phyloP scores from a whole-genome alignment of 495 filamentous ascomycete species.

The Hypoxylon rickii region DNA sequence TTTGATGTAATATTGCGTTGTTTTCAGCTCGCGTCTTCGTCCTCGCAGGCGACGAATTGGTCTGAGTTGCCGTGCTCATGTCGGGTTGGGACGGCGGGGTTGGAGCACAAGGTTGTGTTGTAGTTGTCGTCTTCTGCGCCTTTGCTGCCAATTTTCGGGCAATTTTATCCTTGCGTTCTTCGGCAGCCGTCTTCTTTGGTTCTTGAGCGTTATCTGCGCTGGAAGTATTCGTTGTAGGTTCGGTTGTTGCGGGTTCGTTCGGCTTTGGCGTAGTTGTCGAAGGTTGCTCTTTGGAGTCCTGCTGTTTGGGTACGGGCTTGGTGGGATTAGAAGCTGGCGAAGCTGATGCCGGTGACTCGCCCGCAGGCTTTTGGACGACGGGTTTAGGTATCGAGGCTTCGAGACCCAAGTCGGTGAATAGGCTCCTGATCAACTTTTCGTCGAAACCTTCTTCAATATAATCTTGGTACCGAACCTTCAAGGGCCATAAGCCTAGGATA shows the following conservation, averaged over 20 bases:
- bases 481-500: slow-evolving; percentile 63
- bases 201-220: slow-evolving; percentile 24
- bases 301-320: slow-evolving; percentile 11
- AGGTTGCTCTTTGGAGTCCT: slow-evolving; percentile 1
- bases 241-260: slow-evolving; percentile 8
- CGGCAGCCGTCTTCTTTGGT: slow-evolving; percentile 49
- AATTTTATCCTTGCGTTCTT: slow-evolving; percentile 78
- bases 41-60: slow-evolving; percentile 31
- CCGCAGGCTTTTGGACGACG: slow-evolving; percentile 2
- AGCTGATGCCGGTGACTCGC: background rate
- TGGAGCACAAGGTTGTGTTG: slow-evolving; percentile 14
- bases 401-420: slow-evolving; percentile 71
- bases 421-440: slow-evolving; percentile 58
- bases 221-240: slow-evolving; percentile 10
- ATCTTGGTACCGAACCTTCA: slow-evolving; percentile 68
- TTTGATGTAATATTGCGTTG: slow-evolving; percentile 50
- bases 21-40: slow-evolving; percentile 47
- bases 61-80: slow-evolving; percentile 11
- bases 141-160: slow-evolving; percentile 71
- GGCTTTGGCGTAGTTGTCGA: background rate
- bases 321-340: background rate
- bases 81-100: slow-evolving; percentile 25
- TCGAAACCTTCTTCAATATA: slow-evolving; percentile 76
- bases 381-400: slow-evolving; percentile 45
- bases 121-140: slow-evolving; percentile 40